Conservation (phyloP, 192 early-diverging fungal species). For the Backusella tarrabulga region DNA sequence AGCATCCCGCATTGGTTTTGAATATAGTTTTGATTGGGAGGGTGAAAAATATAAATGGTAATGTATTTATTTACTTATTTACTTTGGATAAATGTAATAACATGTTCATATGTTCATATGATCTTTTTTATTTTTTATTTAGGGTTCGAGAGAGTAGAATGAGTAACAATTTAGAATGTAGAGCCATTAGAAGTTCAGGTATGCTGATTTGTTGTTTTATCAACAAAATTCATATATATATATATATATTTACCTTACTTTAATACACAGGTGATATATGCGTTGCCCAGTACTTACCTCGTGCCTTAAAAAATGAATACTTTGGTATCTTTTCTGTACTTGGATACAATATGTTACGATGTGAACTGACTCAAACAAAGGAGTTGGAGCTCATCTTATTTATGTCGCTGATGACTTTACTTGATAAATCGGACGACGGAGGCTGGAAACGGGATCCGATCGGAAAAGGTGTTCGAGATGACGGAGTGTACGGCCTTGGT, state of each 20-base stretch:
- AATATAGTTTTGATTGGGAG: slow-evolving; percentile 25
- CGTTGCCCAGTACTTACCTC: slow-evolving; percentile 20
- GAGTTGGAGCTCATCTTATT: slow-evolving; percentile 16
- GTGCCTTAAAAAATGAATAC: slow-evolving; percentile 17
- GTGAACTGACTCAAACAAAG: slow-evolving; percentile 10
- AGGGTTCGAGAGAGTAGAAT: slow-evolving; percentile 22
- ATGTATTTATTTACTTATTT: slow-evolving; percentile 1
- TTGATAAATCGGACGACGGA: slow-evolving; percentile 22
- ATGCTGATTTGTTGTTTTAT: background rate
- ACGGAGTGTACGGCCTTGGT: background rate
- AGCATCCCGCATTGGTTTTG: slow-evolving; percentile 19
- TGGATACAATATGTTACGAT: slow-evolving; percentile 14
- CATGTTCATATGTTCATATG: background rate
- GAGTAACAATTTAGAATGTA: slow-evolving; percentile 19
- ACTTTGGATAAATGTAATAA: background rate
- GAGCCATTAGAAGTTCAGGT: slow-evolving; percentile 6
- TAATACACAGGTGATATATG: slow-evolving; percentile 16
- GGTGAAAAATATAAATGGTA: slow-evolving; percentile 24
- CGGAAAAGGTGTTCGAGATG: slow-evolving; percentile 1
- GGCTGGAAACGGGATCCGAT: slow-evolving; percentile 10
- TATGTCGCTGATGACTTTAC: slow-evolving; percentile 19
- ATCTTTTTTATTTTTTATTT: background rate
- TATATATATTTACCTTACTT: background rate
- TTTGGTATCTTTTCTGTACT: slow-evolving; percentile 26
- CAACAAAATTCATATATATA: background rate